Base-by-base conservation (phyloP, 176 grass and related monocot genomes). In the Oryza rufipogon region DNA sequence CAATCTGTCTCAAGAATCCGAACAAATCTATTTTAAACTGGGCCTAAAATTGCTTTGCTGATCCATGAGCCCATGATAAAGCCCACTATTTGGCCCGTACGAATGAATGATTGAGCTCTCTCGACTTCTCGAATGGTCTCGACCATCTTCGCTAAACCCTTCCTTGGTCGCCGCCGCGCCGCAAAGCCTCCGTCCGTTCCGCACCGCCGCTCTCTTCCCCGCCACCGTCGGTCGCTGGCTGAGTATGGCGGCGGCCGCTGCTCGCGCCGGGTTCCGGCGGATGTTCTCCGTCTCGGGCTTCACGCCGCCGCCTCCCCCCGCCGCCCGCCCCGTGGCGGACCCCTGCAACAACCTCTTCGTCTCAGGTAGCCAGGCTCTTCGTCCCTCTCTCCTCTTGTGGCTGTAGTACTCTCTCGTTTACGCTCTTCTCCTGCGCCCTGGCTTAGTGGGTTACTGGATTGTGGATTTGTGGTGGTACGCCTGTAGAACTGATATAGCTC, bases 281-380 rank as follows among this genome's bases (percentile, higher is more conserved):
- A 47, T 93, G 23, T 93, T 93, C 87, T 91, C 91, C 78, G 84
- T 89, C 26, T 92, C 88, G 10, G 80, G 81, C 64, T 96, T 93
- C 69, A 54, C 68, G 15, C 78, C 91, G 19, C 78, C 89, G 47
- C 79, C 83, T 74, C 66, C 86, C 0, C 88, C 88, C 9, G 87
- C 87, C 15, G 86, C 72, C 25, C 86, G 86, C 45, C 81, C 86
- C 11, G 10, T 42, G 22, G 91, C 86, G 25, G 89, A 96, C 2
- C 94, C 94, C 28, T 93, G 91, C 64, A 91, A 88, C 34, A 96
- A 89, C 76, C 94, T 96, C 60, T 96, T 93, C 81, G 89, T 96
- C 68, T 96, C 94, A 85, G 91, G 94, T 51, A 74, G 67, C 33
- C 6, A 47, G 2, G 20, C 47, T 45, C 66, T 72, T 72, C 83